phyloP scores from a whole-genome alignment of 106 monocot genomes.

The Agapanthus africanus region DNA sequence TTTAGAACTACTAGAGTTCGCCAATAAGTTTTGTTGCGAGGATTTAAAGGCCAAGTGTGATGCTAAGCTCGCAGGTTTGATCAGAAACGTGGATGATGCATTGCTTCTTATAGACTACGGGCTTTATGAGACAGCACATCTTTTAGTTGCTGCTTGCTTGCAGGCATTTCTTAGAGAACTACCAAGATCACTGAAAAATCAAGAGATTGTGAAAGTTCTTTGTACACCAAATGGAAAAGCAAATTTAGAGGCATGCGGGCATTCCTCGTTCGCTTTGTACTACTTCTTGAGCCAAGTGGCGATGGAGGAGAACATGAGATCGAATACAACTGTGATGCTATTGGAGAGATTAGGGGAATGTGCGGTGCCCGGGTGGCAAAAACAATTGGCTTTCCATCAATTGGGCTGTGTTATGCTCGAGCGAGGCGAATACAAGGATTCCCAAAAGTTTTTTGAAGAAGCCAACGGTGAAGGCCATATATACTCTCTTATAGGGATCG shows the following conservation, averaged over 20 bases:
- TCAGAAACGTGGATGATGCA: conserved; percentile 57
- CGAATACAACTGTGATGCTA: conserved; percentile 82
- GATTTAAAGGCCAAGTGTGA: conserved; percentile 71
- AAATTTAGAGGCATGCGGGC: conserved; percentile 45
- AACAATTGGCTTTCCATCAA: conserved; percentile 81
- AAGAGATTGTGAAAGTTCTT: conserved; percentile 43
- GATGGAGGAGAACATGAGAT: conserved; percentile 84
- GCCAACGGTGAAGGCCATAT: conserved; percentile 61
- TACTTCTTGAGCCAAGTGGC: conserved; percentile 83
- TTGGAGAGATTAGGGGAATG: conserved; percentile 78
- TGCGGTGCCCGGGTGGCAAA: conserved; percentile 76
- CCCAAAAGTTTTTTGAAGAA: conserved; percentile 77
- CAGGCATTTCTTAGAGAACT: conserved; percentile 83
- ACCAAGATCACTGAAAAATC: conserved; percentile 48
- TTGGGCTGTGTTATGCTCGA: conserved; percentile 93
- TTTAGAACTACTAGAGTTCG: conserved; percentile 70
- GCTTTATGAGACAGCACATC: conserved; percentile 62
- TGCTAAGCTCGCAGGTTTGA: conserved; percentile 45
- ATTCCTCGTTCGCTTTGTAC: conserved; percentile 75
- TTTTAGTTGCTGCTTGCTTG: conserved; percentile 75
- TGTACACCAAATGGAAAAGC: conserved; percentile 66
- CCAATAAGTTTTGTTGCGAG: conserved; percentile 93
- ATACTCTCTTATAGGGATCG: conserved; percentile 74
- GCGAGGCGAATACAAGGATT: conserved; percentile 84
- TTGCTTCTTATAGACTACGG: conserved; percentile 64